A percentile compares a stretch with the other conserved stretches of the same genome.
These are phyloP conservation scores for Sicyos baderoa DNA, from an alignment of 306 rosid genomes.

Conservation along the genomic window DNA sequence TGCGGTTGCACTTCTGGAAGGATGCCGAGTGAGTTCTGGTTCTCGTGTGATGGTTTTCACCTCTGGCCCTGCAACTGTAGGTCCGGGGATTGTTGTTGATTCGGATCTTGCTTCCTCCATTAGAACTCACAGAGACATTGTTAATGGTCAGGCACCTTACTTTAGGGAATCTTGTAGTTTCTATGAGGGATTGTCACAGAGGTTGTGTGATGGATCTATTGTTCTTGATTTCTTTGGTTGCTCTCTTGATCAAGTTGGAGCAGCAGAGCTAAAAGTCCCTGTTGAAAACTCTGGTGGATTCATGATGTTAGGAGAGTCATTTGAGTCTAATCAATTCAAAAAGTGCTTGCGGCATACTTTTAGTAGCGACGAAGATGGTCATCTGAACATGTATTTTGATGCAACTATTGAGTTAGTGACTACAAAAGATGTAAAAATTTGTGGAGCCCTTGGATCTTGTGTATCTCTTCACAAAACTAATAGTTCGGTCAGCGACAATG, in stretches of 20 bases:
- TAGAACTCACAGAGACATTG: constrained; percentile 66
- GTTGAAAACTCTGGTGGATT: constrained; percentile 75
- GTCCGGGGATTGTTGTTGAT: constrained; percentile 67
- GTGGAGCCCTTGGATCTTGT: constrained; percentile 94
- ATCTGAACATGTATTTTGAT: constrained; percentile 61
- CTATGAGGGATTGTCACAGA: constrained; percentile 43
- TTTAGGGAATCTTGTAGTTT: constrained; percentile 44
- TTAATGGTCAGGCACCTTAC: constrained; percentile 45
- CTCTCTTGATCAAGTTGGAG: constrained; percentile 88
- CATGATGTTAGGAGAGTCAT: constrained; percentile 68
- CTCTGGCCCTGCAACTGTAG: constrained; percentile 77
- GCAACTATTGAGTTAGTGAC: constrained; percentile 79
- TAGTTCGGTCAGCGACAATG: constrained; percentile 42
- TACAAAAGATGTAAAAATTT: constrained; percentile 67
- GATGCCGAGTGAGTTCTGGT: constrained; percentile 48
- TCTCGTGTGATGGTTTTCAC: constrained; percentile 82
- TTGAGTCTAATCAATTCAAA: constrained; percentile 57
- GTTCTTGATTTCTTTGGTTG: constrained; percentile 74
- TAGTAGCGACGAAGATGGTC: constrained; percentile 43
- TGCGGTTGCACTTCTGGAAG: constrained; percentile 75
- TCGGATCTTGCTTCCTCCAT: constrained; percentile 44
- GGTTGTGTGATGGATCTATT: constrained; percentile 47
- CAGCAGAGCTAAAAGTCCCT: constrained; percentile 55
- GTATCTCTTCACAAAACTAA: constrained; percentile 55
- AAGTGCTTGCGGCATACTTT: constrained; percentile 58